phyloP scores from a whole-genome alignment of 176 grass and related monocot species.

The Hyparrhenia diplandra region DNA sequence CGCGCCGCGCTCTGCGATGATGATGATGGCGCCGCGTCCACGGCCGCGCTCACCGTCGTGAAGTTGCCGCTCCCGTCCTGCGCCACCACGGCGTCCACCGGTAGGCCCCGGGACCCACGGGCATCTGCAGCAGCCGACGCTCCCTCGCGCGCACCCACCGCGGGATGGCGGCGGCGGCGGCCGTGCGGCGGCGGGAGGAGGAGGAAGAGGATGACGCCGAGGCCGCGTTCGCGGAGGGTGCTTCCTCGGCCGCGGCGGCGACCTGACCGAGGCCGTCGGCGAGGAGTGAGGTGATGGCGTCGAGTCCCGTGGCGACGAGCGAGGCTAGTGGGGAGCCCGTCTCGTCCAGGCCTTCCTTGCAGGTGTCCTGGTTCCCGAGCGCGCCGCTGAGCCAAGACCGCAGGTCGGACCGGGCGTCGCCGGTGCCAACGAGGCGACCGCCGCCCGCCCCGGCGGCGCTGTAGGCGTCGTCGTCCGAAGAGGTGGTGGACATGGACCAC shows the following conservation, averaged over 20 bases:
- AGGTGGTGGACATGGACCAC: constrained; percentile 46
- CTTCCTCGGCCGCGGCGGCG: not conserved
- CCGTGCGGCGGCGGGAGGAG: not conserved
- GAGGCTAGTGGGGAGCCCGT: constrained; percentile 43
- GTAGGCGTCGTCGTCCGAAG: not conserved
- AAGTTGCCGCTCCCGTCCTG: constrained; percentile 70
- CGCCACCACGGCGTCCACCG: constrained; percentile 68
- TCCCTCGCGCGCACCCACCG: constrained; percentile 49
- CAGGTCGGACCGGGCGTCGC: constrained; percentile 51
- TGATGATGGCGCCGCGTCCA: constrained; percentile 72
- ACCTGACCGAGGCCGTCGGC: constrained; percentile 50
- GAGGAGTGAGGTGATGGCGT: constrained; percentile 60
- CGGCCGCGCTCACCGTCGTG: constrained; percentile 45
- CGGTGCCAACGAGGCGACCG: constrained; percentile 41
- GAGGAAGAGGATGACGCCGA: too few relatives aligned
- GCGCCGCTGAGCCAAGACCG: constrained; percentile 81
- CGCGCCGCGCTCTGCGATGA: constrained; percentile 30
- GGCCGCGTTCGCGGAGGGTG: too few relatives aligned
- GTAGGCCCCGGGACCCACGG: not conserved
- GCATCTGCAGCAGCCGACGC: constrained; percentile 41
- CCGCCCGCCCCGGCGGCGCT: not conserved
- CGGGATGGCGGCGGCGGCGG: constrained; percentile 10
- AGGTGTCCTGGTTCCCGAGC: constrained; percentile 80
- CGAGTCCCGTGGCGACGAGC: constrained; percentile 38
- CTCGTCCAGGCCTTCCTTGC: constrained; percentile 67